Conservation (phyloP, 805 yeast species). For the Brettanomyces custersianus region DNA sequence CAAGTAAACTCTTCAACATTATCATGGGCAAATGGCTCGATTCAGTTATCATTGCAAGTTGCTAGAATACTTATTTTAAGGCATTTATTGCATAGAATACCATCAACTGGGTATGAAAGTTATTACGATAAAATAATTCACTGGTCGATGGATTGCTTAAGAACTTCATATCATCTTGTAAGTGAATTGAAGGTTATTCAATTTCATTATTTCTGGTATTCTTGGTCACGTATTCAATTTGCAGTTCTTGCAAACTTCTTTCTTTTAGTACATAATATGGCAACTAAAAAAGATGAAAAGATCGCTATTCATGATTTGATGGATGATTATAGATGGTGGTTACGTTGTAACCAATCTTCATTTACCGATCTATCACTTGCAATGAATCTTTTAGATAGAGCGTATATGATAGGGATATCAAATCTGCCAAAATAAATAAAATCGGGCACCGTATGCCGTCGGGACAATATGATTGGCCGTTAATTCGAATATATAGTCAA, state of each 20-base stretch:
- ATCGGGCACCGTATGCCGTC: too few species aligned
- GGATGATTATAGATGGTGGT: constrained; percentile 4
- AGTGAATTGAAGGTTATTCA: constrained; percentile 1
- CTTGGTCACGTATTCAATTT: constrained; percentile 6
- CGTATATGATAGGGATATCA: constrained; percentile 1
- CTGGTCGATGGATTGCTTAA: constrained; percentile 4
- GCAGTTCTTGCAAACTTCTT: constrained; percentile 4
- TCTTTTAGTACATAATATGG: constrained; percentile 2
- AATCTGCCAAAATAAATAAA: too few species aligned
- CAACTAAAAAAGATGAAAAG: background rate
- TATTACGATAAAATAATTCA: background rate
- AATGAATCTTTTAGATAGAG: background rate
- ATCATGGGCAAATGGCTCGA: constrained; percentile 2
- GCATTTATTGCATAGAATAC: background rate
- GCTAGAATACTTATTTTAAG: background rate
- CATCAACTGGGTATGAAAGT: background rate
- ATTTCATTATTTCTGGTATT: constrained; percentile 6
- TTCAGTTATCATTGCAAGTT: background rate
- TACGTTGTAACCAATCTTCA: constrained; percentile 2
- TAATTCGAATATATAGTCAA: too few species aligned
- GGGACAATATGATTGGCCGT: too few species aligned
- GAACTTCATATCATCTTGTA: background rate
- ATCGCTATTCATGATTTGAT: background rate
- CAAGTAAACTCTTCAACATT: background rate
- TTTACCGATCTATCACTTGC: constrained; percentile 4